Conservation (phyloP, 2,329 filamentous ascomycete genomes). For the Aspergillus hortae region DNA sequence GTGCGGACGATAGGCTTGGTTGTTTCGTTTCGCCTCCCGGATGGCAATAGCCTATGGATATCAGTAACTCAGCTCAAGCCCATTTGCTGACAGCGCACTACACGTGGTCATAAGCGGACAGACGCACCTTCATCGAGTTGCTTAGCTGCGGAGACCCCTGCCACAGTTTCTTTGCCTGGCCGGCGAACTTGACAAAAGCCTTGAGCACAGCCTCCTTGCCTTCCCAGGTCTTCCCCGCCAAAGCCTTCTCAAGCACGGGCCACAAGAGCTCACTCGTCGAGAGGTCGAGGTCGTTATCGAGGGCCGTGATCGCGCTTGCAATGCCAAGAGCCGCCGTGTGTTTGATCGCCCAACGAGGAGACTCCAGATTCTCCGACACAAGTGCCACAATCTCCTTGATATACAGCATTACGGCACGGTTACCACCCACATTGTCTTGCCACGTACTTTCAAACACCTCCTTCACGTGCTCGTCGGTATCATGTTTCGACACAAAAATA, state of each 20-base stretch:
- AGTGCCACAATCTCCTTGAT: conserved; percentile 75
- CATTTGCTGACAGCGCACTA: background rate
- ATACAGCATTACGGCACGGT: conserved; percentile 76
- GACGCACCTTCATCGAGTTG: conserved; percentile 63
- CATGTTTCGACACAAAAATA: conserved; percentile 81
- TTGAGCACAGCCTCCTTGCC: conserved; percentile 83
- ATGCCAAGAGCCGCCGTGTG: conserved; percentile 81
- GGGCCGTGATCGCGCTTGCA: conserved; percentile 66
- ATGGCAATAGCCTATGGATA: conserved; percentile 60
- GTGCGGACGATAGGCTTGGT: conserved; percentile 74
- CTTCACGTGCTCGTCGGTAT: conserved; percentile 73
- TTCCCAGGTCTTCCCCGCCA: conserved; percentile 86
- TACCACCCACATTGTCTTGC: conserved; percentile 85
- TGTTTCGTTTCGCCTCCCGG: conserved; percentile 88
- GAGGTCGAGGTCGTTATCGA: conserved; percentile 56
- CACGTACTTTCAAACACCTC: conserved; percentile 82
- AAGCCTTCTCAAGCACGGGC: conserved; percentile 76
- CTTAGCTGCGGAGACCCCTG: conserved; percentile 56
- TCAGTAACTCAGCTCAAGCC: background rate
- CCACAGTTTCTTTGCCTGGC: conserved; percentile 59
- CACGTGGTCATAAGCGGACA: too few species aligned
- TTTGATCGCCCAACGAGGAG: conserved; percentile 83
- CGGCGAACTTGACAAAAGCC: conserved; percentile 74
- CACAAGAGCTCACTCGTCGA: conserved; percentile 65
- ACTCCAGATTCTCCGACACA: conserved; percentile 65